Base-by-base conservation (phyloP, 768 basidiomycete species). In the Cyathus striatus region DNA sequence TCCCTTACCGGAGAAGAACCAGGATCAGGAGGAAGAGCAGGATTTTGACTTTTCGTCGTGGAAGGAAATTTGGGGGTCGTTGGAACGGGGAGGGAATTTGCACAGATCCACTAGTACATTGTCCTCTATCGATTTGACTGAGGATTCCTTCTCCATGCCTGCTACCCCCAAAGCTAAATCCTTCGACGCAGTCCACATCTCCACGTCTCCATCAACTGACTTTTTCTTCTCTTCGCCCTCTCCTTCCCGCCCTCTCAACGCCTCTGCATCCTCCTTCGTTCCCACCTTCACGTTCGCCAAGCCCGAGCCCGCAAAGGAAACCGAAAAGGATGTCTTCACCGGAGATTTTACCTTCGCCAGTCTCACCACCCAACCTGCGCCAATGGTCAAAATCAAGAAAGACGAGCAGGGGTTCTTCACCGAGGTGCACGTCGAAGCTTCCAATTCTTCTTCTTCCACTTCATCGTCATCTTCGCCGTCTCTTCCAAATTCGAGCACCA, bases 361-460 rank as follows among this genome's bases (percentile, higher is more conserved):
- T 1, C 62, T 74, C 37, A 66, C 66, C 17, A 63, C 68, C n/a
- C 56, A 62, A 3, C 60, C 68, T 9, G 61, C 69, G 7, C 64
- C 70, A 12, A 52, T 59, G 10, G 53, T 66, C 47, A 68, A 64
- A 49, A 60, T 76, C 38, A 69, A 70, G 59, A 79, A 75, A 50
- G 78, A 78, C 43, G 76, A 75, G 18, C 66, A 73, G 33, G 77
- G 72, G 1, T 74, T 78, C 52, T 72, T 71, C 48, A 70, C 66
- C 25, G 71, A 73, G 39, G 62, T 67, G 5, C 63, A 66, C 45
- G 49, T 50, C 9, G 58, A 56, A 27, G 37, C 27, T 9, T 17
- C 46, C 16, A 51, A 59, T 5, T 53, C 63, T n/a, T 53, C 12
- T 18, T 9, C 10, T 13, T 18, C 13, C 12, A 12, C 35, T 9